Conservation (phyloP, 2,329 filamentous ascomycete genomes). For the Ascochyta lentis region DNA sequence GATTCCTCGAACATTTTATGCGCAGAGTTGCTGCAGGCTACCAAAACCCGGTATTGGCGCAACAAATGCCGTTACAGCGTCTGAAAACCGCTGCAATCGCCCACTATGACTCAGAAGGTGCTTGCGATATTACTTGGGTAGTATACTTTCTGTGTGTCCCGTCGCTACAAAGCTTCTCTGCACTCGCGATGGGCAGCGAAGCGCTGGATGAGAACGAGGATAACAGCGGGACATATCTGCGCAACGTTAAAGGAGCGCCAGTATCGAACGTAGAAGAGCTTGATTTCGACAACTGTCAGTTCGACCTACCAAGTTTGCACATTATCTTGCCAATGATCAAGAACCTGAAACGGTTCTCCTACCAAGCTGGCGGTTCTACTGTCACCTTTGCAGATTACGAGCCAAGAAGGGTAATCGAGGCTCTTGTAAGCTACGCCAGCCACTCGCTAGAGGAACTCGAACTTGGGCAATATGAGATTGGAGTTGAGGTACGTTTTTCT, state of each 20-base stretch:
- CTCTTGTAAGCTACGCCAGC: slow-evolving; percentile 6
- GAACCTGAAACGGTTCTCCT: slow-evolving; percentile 19
- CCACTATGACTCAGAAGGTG: slow-evolving; percentile 14
- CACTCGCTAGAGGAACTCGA: slow-evolving; percentile 16
- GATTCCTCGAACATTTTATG: slow-evolving; percentile 5
- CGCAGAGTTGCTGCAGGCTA: slow-evolving; percentile 13
- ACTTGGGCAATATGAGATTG: neutral
- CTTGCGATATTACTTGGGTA: slow-evolving; percentile 13
- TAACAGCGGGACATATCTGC: neutral
- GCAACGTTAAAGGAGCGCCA: neutral
- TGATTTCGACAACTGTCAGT: slow-evolving; percentile 10
- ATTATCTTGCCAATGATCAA: slow-evolving; percentile 13
- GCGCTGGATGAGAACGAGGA: neutral
- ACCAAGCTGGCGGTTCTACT: slow-evolving; percentile 10
- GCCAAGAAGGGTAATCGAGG: slow-evolving; percentile 15
- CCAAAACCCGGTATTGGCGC: slow-evolving; percentile 5
- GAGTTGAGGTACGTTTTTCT: neutral
- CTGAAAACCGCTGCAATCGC: slow-evolving; percentile 20
- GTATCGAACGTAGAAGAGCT: slow-evolving; percentile 23
- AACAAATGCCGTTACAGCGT: slow-evolving; percentile 19
- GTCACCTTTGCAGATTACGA: slow-evolving; percentile 8
- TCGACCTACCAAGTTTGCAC: slow-evolving; percentile 9
- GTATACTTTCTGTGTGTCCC: slow-evolving; percentile 21
- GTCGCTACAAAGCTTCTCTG: slow-evolving; percentile 19
- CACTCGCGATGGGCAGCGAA: slow-evolving; percentile 19